These are phyloP conservation scores for Anaeromyces robustus DNA, from an alignment of 192 early-diverging fungal species.

Conservation along the genomic window DNA sequence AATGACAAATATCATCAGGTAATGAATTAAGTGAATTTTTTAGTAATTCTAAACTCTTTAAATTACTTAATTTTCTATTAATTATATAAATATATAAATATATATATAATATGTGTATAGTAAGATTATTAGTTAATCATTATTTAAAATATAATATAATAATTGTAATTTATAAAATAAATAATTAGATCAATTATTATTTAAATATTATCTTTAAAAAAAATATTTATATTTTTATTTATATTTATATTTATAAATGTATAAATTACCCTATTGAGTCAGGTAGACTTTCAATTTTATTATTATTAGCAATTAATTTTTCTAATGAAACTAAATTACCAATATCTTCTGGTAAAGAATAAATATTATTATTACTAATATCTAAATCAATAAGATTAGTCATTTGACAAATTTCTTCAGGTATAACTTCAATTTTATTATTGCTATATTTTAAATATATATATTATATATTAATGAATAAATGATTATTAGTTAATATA, in stretches of 20 bases:
- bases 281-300: conserved; percentile 3
- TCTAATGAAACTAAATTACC: conserved; percentile 2
- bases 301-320: conserved; percentile 1
- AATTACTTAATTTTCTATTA: background rate
- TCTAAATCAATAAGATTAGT: conserved; percentile 4
- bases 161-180: no score
- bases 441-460: background rate
- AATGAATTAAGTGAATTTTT: background rate
- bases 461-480: no score
- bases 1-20: background rate
- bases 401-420: conserved; percentile 6
- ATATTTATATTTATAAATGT: no score
- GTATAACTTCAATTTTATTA: conserved; percentile 8
- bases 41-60: background rate
- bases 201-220: no score
- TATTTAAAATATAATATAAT: no score
- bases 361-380: conserved; percentile 3
- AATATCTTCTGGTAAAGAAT: conserved; percentile 5
- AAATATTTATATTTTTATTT: no score
- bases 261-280: conserved; percentile 1
- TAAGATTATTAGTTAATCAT: no score
- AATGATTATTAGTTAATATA: no score
- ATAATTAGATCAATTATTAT: no score
- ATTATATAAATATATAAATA: no score
- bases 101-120: no score